A percentile compares a stretch with the other conserved stretches of the same genome.
Evolutionary conservation across 2,329 filamentous ascomycete genomes (phyloP).

Genomic region (Cladosporium sp.): DNA sequence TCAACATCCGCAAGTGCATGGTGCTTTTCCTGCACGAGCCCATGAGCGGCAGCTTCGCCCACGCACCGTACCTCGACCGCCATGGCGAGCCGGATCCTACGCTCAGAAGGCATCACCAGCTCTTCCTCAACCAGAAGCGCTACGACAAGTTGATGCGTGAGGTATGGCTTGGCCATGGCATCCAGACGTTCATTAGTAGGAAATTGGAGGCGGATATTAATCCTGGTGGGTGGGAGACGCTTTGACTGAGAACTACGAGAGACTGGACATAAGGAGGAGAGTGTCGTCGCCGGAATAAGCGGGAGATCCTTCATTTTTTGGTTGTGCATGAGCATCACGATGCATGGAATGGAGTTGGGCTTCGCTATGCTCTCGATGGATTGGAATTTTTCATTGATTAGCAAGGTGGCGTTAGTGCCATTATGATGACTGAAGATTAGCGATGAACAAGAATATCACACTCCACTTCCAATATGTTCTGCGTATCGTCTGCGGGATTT

Average conservation of each 20-base stretch:
- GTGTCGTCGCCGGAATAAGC: neutral
- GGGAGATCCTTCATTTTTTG: neutral
- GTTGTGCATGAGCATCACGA: neutral
- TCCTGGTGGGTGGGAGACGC: conserved; percentile 90
- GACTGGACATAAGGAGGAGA: neutral
- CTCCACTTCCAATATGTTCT: no score
- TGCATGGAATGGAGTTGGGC: neutral
- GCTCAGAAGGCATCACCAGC: conserved; percentile 72
- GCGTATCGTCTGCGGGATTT: no score
- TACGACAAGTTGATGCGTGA: conserved; percentile 84
- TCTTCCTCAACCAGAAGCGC: conserved; percentile 87
- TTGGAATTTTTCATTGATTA: no score
- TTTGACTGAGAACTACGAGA: conserved; percentile 26
- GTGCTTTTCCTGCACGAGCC: conserved; percentile 78
- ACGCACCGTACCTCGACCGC: conserved; percentile 89
- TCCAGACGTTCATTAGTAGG: conserved; percentile 82
- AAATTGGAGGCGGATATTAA: conserved; percentile 94
- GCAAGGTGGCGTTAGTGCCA: no score
- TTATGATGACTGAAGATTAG: no score
- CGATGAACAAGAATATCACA: no score
- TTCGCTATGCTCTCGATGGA: no score
- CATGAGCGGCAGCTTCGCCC: conserved; percentile 72
- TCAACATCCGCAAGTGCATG: conserved; percentile 94
- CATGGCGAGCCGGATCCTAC: conserved; percentile 95
- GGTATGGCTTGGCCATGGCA: conserved; percentile 78